Evolutionary conservation across 1,284 basidiomycete species (phyloP).

Genomic region (Fomitopsis pinicola): DNA sequence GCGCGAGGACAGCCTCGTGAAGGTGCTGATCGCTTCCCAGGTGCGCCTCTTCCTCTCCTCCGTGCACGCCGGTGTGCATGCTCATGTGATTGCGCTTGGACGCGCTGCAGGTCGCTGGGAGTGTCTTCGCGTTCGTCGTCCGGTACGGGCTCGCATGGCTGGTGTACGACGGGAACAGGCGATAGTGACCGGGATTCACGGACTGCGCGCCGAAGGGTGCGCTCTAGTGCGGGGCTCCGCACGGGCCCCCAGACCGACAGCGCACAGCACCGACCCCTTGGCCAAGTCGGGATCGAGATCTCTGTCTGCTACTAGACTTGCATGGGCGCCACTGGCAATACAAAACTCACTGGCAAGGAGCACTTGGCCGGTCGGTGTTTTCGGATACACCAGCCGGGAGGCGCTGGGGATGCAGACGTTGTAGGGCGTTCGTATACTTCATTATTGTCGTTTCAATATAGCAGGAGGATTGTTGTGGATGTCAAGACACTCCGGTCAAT

Average conservation of each 20-base stretch:
- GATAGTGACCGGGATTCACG: constrained; percentile 45
- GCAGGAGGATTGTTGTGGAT: background rate
- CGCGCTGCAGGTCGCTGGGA: constrained; percentile 57
- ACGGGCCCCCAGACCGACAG: background rate
- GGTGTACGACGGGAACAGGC: constrained; percentile 85
- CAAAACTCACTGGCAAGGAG: background rate
- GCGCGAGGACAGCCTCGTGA: constrained; percentile 74
- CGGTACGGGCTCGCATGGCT: constrained; percentile 85
- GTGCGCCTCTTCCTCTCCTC: constrained; percentile 27
- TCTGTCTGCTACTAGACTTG: background rate
- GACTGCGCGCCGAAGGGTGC: background rate
- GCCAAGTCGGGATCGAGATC: background rate
- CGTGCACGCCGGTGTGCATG: background rate
- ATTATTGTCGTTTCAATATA: background rate
- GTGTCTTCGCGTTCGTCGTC: constrained; percentile 74
- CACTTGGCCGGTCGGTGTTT: background rate
- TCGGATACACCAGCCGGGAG: background rate
- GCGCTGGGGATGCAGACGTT: background rate
- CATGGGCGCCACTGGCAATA: background rate
- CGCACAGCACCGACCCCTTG: background rate
- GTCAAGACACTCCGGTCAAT: background rate
- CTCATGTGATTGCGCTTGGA: background rate
- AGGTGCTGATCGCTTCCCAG: constrained; percentile 71
- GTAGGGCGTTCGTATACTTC: background rate
- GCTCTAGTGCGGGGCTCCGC: background rate